Conservation (phyloP, 1,139 yeast genomes). For the Debaryomyces sp. region DNA sequence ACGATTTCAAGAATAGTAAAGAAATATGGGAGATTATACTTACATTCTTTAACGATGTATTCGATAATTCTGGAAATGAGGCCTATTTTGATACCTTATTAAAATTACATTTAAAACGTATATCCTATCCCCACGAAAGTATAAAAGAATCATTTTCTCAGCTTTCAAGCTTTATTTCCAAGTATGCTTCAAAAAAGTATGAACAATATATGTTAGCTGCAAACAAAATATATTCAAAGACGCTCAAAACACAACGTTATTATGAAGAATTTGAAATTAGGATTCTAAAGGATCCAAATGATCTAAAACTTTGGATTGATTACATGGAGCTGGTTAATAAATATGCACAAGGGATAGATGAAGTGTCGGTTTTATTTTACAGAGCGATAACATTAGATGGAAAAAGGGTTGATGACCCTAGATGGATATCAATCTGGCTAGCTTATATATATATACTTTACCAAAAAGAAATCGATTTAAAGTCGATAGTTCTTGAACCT, state of each 20-base stretch:
- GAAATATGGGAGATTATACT: conserved; percentile 37
- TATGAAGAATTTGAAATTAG: conserved; percentile 29
- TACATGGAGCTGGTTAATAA: conserved; percentile 32
- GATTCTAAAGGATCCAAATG: conserved; percentile 19
- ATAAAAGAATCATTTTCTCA: conserved; percentile 45
- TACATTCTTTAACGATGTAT: conserved; percentile 13
- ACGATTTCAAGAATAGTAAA: conserved; percentile 39
- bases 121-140: conserved; percentile 44
- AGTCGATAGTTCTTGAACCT: conserved; percentile 11
- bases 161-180: conserved; percentile 47
- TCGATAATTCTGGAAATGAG: conserved; percentile 13
- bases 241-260: conserved; percentile 31
- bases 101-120: conserved; percentile 34
- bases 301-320: conserved; percentile 30
- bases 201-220: conserved; percentile 42
- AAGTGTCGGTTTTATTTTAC: conserved; percentile 23
- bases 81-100: conserved; percentile 22
- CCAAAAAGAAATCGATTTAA: conserved; percentile 9
- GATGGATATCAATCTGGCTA: conserved; percentile 34
- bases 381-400: conserved; percentile 19
- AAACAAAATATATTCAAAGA: conserved; percentile 32
- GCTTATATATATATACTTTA: conserved; percentile 29
- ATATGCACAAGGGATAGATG: conserved; percentile 19
- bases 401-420: conserved; percentile 5
- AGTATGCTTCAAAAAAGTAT: conserved; percentile 30